Base-by-base conservation (phyloP, 306 rosid genomes). In the Castanopsis chinensis region DNA sequence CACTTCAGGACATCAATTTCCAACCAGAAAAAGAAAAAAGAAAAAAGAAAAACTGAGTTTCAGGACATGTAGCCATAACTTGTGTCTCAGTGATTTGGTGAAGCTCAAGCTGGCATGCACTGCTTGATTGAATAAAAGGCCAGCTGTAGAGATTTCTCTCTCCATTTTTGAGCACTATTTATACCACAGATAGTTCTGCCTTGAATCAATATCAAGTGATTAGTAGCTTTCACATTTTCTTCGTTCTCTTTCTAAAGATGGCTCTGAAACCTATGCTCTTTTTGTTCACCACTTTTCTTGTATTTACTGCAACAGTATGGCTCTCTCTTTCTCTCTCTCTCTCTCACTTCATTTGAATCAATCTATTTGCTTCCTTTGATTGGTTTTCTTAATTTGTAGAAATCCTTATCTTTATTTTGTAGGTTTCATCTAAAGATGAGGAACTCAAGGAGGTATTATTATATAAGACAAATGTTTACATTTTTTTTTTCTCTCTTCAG, bases 351-450 rank as follows among this genome's bases (percentile, higher is more conserved):
- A 60, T 6, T 13, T 54, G 25, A 64, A 1, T 60, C n/a, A 0
- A 19, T 9, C 19, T 11, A 19, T 20, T 2, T 1, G 19, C 17
- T 56, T 65, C 17, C 51, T 17, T 73, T 41, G 28, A 43, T 74
- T 49, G 30, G 49, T 72, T 69, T 77, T 60, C 70, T 69, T 69
- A 87, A 54, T 75, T 49, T 77, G 43, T 70, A 3, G 53, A 49
- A 27, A 58, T 32, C 11, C 19, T 23, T 33, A 63, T 72, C 52
- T 2, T 17, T 19, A 12, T 19, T 33, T 14, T 82, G 82, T 78
- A 88, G 87, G 92, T 41, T 57, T 83, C 65, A 80, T 82, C 87
- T 0, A 6, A 78, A 74, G 85, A 85, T 27, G 85, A 83, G 60
- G 83, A 88, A 58, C 86, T 85, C 49, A 77, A 86, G 71, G 74